These are phyloP conservation scores for Carallia pectinifolia DNA, from an alignment of 345 rosid genomes.

Conservation along the genomic window DNA sequence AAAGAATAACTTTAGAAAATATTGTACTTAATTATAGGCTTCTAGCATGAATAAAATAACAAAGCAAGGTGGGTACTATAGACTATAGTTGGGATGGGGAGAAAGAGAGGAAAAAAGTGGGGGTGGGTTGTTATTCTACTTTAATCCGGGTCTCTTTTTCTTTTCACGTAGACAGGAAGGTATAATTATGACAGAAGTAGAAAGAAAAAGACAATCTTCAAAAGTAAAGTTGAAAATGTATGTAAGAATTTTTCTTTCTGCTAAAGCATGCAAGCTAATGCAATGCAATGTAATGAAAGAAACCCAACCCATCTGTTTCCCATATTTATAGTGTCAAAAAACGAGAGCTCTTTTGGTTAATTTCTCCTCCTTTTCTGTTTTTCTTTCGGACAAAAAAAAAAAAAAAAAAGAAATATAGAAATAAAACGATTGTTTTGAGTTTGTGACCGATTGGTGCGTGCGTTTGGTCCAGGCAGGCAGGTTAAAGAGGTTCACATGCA, in stretches of 20 bases:
- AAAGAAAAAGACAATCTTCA: conserved; percentile 6
- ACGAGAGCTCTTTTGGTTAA: background rate
- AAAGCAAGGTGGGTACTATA: conserved; percentile 15
- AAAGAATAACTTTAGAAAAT: conserved; percentile 27
- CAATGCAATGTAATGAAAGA: conserved; percentile 24
- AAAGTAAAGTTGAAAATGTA: conserved; percentile 17
- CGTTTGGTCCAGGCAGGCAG: background rate
- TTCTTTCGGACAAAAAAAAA: background rate
- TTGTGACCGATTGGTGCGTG: background rate
- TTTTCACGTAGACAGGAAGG: conserved; percentile 71
- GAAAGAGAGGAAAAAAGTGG: too few relatives aligned
- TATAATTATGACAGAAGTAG: conserved; percentile 48
- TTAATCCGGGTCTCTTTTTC: conserved; percentile 8
- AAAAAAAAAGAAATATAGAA: background rate
- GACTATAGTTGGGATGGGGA: too few relatives aligned
- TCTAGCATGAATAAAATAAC: conserved; percentile 28
- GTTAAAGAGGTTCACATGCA: conserved; percentile 68
- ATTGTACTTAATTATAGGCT: background rate
- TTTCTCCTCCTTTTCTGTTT: background rate
- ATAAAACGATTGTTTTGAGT: too few relatives aligned
- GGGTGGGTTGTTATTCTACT: conserved; percentile 6
- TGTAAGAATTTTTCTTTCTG: conserved; percentile 16
- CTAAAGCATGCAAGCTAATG: too few relatives aligned
- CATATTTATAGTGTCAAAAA: conserved; percentile 43
- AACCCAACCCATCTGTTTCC: conserved; percentile 17